Conservation (phyloP, 441 rosid species). For the Bruguiera hainesii region DNA sequence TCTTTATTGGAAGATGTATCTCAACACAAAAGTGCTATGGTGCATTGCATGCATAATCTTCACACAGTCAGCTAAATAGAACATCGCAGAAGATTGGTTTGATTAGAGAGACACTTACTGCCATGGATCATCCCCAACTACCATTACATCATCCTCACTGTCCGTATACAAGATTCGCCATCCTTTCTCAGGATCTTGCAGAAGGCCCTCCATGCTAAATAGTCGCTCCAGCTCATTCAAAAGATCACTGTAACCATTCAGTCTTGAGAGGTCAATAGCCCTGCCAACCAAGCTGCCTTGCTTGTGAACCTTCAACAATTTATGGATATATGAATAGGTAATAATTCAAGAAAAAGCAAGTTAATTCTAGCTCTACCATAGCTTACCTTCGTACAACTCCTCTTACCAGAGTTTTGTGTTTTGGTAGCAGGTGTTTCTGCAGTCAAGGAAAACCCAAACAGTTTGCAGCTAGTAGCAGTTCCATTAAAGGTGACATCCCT, state of each 20-base stretch:
- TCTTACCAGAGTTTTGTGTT: slow-evolving; percentile 70
- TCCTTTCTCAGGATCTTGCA: slow-evolving; percentile 67
- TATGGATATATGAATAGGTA: slow-evolving; percentile 15
- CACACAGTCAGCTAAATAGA: slow-evolving; percentile 5
- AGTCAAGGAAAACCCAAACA: slow-evolving; percentile 81
- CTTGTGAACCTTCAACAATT: slow-evolving; percentile 72
- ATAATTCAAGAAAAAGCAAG: slow-evolving; percentile 17
- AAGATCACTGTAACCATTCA: slow-evolving; percentile 63
- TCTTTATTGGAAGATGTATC: too few relatives aligned
- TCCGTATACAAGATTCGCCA: slow-evolving; percentile 90
- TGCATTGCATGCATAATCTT: neutral
- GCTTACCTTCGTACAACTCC: slow-evolving; percentile 92
- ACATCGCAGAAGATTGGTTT: slow-evolving; percentile 4
- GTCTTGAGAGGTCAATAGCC: slow-evolving; percentile 77
- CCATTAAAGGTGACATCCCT: slow-evolving; percentile 33
- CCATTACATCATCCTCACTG: slow-evolving; percentile 91
- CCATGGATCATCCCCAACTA: slow-evolving; percentile 95
- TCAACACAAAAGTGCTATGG: neutral
- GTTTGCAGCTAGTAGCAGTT: slow-evolving; percentile 58
- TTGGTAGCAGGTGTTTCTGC: slow-evolving; percentile 47
- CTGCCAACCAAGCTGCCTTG: slow-evolving; percentile 95
- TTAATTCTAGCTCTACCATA: slow-evolving; percentile 16
- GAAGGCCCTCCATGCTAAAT: slow-evolving; percentile 85
- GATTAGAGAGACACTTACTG: slow-evolving; percentile 53
- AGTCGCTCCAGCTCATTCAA: slow-evolving; percentile 65